Evolutionary conservation across 2,329 filamentous ascomycete species (phyloP).

Genomic region (Exophiala lecanii-corni): DNA sequence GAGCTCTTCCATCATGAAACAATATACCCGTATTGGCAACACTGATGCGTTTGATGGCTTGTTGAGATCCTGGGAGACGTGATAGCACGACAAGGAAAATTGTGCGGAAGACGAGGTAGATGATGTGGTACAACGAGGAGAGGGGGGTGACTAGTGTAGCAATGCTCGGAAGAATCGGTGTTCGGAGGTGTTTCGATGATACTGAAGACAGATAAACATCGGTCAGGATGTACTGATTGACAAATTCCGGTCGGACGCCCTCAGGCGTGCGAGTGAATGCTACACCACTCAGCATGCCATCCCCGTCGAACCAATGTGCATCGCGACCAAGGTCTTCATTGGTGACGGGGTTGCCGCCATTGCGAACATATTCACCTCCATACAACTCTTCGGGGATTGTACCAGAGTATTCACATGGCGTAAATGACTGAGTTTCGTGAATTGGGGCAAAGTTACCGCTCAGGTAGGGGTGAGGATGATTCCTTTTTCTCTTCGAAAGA

Average conservation of each 20-base stretch:
- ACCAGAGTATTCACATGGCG: slow-evolving; percentile 54
- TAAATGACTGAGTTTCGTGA: slow-evolving; percentile 51
- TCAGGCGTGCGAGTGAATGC: slow-evolving; percentile 48
- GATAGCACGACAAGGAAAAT: slow-evolving; percentile 56
- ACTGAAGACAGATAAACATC: slow-evolving; percentile 58
- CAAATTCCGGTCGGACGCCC: slow-evolving; percentile 56
- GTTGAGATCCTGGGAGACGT: slow-evolving; percentile 52
- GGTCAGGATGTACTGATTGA: slow-evolving; percentile 65
- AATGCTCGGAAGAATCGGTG: slow-evolving; percentile 63
- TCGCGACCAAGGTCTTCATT: slow-evolving; percentile 59
- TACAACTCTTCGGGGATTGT: slow-evolving; percentile 59
- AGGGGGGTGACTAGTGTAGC: slow-evolving; percentile 59
- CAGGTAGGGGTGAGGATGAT: slow-evolving; percentile 44
- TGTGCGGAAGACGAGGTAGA: slow-evolving; percentile 52
- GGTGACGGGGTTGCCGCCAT: slow-evolving; percentile 63
- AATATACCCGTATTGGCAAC: slow-evolving; percentile 65
- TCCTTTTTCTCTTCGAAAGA: slow-evolving; percentile 18
- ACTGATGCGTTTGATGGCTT: slow-evolving; percentile 61
- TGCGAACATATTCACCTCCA: slow-evolving; percentile 67
- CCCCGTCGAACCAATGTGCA: slow-evolving; percentile 70
- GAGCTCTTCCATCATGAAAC: slow-evolving; percentile 63
- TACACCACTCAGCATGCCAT: slow-evolving; percentile 69
- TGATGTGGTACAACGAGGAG: slow-evolving; percentile 49
- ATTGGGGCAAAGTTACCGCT: slow-evolving; percentile 68
- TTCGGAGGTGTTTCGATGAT: slow-evolving; percentile 43